A percentile compares a stretch with the other conserved stretches of the same genome.
These are phyloP conservation scores for Aspergillus tamarii DNA, from an alignment of 2,329 filamentous ascomycete species.

Conservation along the genomic window DNA sequence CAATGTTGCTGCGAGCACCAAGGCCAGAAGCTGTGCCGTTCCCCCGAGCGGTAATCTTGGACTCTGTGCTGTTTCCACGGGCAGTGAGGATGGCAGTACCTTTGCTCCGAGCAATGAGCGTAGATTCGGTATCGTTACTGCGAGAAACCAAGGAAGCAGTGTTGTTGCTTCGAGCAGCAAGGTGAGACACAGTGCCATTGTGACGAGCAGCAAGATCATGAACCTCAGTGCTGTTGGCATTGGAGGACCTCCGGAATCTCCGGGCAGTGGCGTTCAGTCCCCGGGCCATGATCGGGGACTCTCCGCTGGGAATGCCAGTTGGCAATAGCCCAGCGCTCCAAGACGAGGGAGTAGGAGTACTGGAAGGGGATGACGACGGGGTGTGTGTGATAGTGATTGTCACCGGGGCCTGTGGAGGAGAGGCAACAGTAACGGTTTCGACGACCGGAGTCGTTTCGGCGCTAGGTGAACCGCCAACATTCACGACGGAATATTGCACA, in stretches of 20 bases:
- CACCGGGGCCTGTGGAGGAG: conserved; percentile 23
- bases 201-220: conserved; percentile 4
- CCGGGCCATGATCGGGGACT: not conserved
- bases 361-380: conserved; percentile 28
- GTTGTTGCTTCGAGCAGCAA: conserved; percentile 9
- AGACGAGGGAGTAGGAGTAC: conserved; percentile 15
- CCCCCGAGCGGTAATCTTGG: not conserved
- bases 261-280: conserved; percentile 9
- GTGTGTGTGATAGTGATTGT: conserved; percentile 28
- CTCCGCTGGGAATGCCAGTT: not conserved
- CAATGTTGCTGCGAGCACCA: conserved; percentile 4
- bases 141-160: not conserved
- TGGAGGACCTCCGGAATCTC: conserved; percentile 2
- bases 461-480: conserved; percentile 31
- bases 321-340: conserved; percentile 4
- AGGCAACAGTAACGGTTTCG: conserved; percentile 21
- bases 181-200: conserved; percentile 4
- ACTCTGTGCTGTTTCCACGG: not conserved
- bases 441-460: conserved; percentile 20
- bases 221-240: conserved; percentile 12
- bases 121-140: too few relatives aligned
- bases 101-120: conserved; percentile 3
- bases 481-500: conserved; percentile 34
- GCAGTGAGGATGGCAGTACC: not conserved
- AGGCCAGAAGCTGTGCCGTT: conserved; percentile 1